phyloP scores from a whole-genome alignment of 306 rosid species.

The Oemleria cerasiformis region DNA sequence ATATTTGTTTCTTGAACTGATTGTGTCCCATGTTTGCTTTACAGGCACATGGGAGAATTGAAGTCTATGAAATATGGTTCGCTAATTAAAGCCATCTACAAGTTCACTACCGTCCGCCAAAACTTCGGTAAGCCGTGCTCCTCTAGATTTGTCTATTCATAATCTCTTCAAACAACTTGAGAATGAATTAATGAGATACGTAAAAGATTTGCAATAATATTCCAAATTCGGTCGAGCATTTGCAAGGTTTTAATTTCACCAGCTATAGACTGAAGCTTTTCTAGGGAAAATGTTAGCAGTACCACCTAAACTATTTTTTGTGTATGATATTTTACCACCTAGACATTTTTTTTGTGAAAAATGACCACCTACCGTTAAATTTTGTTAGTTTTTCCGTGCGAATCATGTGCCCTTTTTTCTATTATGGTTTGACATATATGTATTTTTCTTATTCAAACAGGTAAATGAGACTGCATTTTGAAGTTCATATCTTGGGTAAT shows the following conservation, averaged over 20 bases:
- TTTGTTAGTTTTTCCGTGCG: too few relatives aligned
- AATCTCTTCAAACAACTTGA: slow-evolving; percentile 5
- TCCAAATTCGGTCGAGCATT: too few relatives aligned
- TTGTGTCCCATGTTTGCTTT: slow-evolving; percentile 19
- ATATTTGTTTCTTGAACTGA: slow-evolving; percentile 21
- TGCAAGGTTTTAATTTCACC: too few relatives aligned
- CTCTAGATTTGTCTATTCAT: not conserved
- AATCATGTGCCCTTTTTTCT: too few relatives aligned
- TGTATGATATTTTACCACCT: too few relatives aligned
- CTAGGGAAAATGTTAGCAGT: too few relatives aligned
- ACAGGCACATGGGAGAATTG: slow-evolving; percentile 83
- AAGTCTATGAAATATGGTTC: slow-evolving; percentile 66
- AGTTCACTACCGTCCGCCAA: slow-evolving; percentile 61
- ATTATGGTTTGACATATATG: not conserved
- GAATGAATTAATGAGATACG: not conserved
- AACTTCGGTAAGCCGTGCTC: slow-evolving; percentile 57
- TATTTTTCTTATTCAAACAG: slow-evolving; percentile 3
- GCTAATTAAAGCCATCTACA: slow-evolving; percentile 64
- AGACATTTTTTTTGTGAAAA: too few relatives aligned
- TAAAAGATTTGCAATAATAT: not conserved
- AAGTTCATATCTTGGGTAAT: not conserved
- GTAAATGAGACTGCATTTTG: slow-evolving; percentile 12
- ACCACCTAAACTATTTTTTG: too few relatives aligned
- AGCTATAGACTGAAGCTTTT: too few relatives aligned
- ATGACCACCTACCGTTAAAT: too few relatives aligned